Conservation (phyloP, 306 rosid species). For the Delonix regia region DNA sequence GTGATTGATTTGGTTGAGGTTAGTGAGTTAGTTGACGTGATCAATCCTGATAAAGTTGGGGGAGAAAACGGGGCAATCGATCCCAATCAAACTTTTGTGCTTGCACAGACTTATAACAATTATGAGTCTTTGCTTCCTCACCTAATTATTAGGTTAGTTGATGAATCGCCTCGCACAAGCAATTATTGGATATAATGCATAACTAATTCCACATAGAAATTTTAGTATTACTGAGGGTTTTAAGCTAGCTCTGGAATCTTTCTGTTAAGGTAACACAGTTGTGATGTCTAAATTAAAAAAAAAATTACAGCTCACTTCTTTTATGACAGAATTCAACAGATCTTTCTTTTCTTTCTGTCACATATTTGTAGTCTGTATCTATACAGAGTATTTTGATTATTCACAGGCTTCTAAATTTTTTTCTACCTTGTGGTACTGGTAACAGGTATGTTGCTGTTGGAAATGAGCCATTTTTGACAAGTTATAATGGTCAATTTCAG, state of each 20-base stretch:
- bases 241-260: background rate
- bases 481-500: constrained; percentile 61
- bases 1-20: no score
- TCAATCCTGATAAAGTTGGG: background rate
- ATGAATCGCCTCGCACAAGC: background rate
- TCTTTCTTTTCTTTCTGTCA: background rate
- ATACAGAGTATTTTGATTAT: background rate
- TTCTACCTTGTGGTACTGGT: constrained; percentile 16
- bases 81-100: background rate
- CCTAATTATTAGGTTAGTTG: background rate
- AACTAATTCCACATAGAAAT: background rate
- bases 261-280: background rate
- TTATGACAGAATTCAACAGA: background rate
- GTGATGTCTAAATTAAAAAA: background rate
- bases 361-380: background rate
- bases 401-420: background rate
- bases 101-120: background rate
- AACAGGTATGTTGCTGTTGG: constrained; percentile 72
- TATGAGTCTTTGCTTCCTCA: background rate
- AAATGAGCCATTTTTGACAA: constrained; percentile 69
- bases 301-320: background rate
- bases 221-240: background rate
- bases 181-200: background rate
- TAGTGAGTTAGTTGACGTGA: background rate
- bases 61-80: background rate